These are phyloP conservation scores for Dactylonectria estremocensis DNA, from an alignment of 2,329 filamentous ascomycete species.

Conservation along the genomic window DNA sequence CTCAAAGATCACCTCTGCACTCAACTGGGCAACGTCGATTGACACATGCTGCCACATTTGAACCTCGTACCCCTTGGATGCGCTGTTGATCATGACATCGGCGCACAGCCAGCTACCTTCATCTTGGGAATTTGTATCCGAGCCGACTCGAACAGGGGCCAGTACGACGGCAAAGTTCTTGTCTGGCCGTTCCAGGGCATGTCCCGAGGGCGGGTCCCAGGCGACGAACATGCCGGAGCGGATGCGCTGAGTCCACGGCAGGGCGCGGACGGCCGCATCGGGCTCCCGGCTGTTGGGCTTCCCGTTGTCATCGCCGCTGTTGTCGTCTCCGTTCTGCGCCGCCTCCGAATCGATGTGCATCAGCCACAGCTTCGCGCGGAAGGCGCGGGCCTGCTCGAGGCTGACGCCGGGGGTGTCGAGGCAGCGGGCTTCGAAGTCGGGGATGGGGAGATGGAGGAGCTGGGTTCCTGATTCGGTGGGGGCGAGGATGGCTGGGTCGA, in stretches of 20 bases:
- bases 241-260: slow-evolving; percentile 59
- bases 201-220: slow-evolving; percentile 46
- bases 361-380: slow-evolving; percentile 60
- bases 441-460: slow-evolving; percentile 56
- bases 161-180: slow-evolving; percentile 54
- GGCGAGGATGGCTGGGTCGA: slow-evolving; percentile 54
- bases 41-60: slow-evolving; percentile 57
- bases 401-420: slow-evolving; percentile 55
- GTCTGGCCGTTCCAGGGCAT: slow-evolving; percentile 29
- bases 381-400: slow-evolving; percentile 57
- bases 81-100: slow-evolving; percentile 51
- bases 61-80: slow-evolving; percentile 57
- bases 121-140: background rate
- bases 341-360: slow-evolving; percentile 58
- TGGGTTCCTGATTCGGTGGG: slow-evolving; percentile 59
- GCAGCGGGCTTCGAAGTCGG: slow-evolving; percentile 59
- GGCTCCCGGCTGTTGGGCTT: slow-evolving; percentile 49
- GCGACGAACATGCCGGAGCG: slow-evolving; percentile 59
- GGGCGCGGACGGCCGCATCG: slow-evolving; percentile 25
- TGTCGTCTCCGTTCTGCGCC: background rate
- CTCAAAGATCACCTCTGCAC: slow-evolving; percentile 59
- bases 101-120: slow-evolving; percentile 54
- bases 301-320: slow-evolving; percentile 4
- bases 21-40: slow-evolving; percentile 54
- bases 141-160: slow-evolving; percentile 38